Conservation (phyloP, 192 early-diverging fungal species). For the Coemansia umbellata region DNA sequence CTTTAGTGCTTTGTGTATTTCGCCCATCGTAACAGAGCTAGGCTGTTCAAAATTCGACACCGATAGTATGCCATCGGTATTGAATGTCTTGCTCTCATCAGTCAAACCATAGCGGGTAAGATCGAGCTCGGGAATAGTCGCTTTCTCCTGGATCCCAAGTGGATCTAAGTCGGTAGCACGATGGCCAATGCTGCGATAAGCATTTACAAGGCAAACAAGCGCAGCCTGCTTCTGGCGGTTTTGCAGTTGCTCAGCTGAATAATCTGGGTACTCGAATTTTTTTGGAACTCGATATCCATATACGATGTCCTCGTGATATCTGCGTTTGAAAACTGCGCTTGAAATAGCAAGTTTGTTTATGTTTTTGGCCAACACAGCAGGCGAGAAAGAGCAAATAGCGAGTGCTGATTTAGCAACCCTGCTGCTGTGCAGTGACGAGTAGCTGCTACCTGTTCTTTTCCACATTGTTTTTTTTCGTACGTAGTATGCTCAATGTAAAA, state of each 20-base stretch:
- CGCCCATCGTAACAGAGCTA: constrained; percentile 56
- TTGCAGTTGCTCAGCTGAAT: constrained; percentile 68
- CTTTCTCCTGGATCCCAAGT: constrained; percentile 57
- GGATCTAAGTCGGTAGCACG: constrained; percentile 83
- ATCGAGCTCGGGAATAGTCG: constrained; percentile 67
- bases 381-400: too few relatives aligned
- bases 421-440: background rate
- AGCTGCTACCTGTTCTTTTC: background rate
- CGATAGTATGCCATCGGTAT: constrained; percentile 71
- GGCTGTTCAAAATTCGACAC: constrained; percentile 31
- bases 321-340: constrained; percentile 7
- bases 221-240: constrained; percentile 84
- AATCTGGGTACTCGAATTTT: constrained; percentile 68
- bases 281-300: constrained; percentile 87
- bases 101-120: constrained; percentile 79
- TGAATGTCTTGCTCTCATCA: constrained; percentile 53
- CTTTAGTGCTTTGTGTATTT: constrained; percentile 69
- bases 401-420: background rate
- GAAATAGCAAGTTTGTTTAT: too few relatives aligned
- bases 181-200: constrained; percentile 80
- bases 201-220: constrained; percentile 77
- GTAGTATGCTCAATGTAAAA: too few relatives aligned
- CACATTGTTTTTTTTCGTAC: too few relatives aligned
- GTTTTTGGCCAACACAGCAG: too few relatives aligned
- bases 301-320: constrained; percentile 76